Evolutionary conservation across 2,329 filamentous ascomycete genomes (phyloP), one percentile per base, ranked within the genome.

Genomic region (Curvularia sp.): DNA sequence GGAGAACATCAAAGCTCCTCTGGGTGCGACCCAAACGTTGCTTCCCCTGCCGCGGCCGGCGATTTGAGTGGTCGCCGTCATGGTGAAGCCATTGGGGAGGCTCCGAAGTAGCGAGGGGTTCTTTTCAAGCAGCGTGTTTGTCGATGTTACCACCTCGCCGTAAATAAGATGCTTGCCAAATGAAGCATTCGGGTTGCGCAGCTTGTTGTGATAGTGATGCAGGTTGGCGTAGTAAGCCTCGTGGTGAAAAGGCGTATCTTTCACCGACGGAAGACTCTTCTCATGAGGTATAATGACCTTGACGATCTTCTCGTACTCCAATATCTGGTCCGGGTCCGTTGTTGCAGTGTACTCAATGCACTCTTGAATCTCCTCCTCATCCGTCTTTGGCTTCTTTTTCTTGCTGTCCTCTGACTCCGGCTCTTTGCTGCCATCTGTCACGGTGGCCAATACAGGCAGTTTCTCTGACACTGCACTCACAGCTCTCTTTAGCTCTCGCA

Each of bases 11-110:
- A 98, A 83, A 35, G 87, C 88, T 0, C 95, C 95, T 0, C 91
- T 86, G 0, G 95, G 95, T 0, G 93, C 92, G 4, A 99, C 88
- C 95, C 95, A 99, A 59, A 97, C 91, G 69, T 99, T 99, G 31
- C 85, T 88, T 4, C 95, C 95, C 9, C 95, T 89, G 7, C 95
- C 95, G 38, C 95, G 88, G 7, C 89, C 95, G 0, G 93, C 91
- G 6, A 97, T 83, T 76, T 98, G 94, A 0, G 90, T 92, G 0
- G 93, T 95, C 0, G 95, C 94, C 0, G 90, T 89, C 10, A 92
- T 83, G 0, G 93, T 96, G 74, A 97, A 93, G n/a, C 95, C 95
- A 0, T 86, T 88, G 0, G 93, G 92, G 0, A 98, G 83, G 44
- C 84, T 86, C 5, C 88, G 85, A 35, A 97, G 86, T 24, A 97